A percentile compares a stretch with the other conserved stretches of the same genome.
These are phyloP conservation scores for Schizosaccharomyces lindneri DNA, from an alignment of 805 yeast genomes.

Conservation along the genomic window DNA sequence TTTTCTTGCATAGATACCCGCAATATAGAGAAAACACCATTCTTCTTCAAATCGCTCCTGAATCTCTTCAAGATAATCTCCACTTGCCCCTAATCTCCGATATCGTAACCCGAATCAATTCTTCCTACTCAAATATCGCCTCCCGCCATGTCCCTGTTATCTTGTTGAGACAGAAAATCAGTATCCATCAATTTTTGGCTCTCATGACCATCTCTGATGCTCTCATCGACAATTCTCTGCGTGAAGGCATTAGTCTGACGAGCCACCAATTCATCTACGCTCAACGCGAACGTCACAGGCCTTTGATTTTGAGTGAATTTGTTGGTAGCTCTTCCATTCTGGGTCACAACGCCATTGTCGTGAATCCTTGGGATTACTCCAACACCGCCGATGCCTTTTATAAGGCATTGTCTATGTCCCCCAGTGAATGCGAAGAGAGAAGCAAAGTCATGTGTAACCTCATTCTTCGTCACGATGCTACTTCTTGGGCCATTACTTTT, in stretches of 20 bases:
- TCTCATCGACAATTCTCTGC: conserved; percentile 68
- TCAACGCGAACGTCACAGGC: conserved; percentile 27
- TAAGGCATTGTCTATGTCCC: conserved; percentile 37
- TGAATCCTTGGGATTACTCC: conserved; percentile 77
- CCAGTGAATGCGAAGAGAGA: conserved; percentile 28
- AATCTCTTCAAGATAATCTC: conserved; percentile 25
- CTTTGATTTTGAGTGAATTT: conserved; percentile 70
- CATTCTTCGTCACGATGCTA: conserved; percentile 43
- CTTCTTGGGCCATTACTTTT: conserved; percentile 44
- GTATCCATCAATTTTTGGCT: conserved; percentile 72
- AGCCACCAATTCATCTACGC: conserved; percentile 84
- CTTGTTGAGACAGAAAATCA: conserved; percentile 66
- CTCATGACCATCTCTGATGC: conserved; percentile 63
- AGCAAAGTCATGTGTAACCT: conserved; percentile 40
- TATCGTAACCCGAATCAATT: conserved; percentile 66
- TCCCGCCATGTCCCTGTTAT: conserved; percentile 54
- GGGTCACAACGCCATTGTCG: conserved; percentile 38
- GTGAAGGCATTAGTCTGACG: conserved; percentile 92
- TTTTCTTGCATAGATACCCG: conserved; percentile 48
- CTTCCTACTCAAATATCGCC: conserved; percentile 41
- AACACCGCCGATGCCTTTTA: conserved; percentile 38
- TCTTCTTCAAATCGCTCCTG: conserved; percentile 58
- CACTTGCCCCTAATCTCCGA: conserved; percentile 49
- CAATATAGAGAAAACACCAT: conserved; percentile 43
- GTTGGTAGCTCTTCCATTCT: conserved; percentile 79